Base-by-base conservation (phyloP, 2,329 filamentous ascomycete genomes). In the Ascomycota sp. region DNA sequence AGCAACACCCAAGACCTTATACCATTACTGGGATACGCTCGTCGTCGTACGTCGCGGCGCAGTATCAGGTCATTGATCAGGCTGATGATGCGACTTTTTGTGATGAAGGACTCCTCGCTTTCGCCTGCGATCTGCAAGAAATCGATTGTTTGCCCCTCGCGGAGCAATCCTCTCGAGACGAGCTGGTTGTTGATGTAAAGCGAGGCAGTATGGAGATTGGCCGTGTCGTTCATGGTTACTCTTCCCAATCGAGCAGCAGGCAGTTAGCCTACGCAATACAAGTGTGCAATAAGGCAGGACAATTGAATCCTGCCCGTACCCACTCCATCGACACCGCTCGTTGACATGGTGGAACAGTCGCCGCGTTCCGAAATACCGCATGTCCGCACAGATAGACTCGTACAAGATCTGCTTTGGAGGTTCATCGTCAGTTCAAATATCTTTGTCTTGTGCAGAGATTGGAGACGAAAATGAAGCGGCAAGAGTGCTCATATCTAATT, bases 11-110 rank as follows among this genome's bases (percentile, higher is more conserved):
- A n/a, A n/a, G n/a, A n/a, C n/a, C n/a, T n/a, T 5, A 17, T 3
- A 13, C 8, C 4, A 3, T 25, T 15, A 11, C n/a, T 19, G 9
- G 15, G 7, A 27, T 6, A 27, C 9, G 4, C 25, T 27, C 25
- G n/a, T n/a, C n/a, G n/a, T n/a, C n/a, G 27, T 59, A 92, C 82
- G 50, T 98, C 89, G 59, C 85, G 71, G 40, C 85, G 70, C 35
- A 94, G 51, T 34, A 98, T 81, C 41, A 98, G 55, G 47, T 98
- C 89, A 52, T 98, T 93, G 29, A 98, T 72, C 17, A 98, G 65
- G 46, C 86, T 79, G 56, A 98, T 93, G 42, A 95, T 75, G 39
- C 73, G 70, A 13, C 78, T 76, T 73, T 89, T 86, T 12, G 78
- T 79, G 30, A 65, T 68, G 3, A 44, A 36, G 17, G 50, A 47